Base-by-base conservation (phyloP, 306 rosid genomes). In the Glycine tomentella region DNA sequence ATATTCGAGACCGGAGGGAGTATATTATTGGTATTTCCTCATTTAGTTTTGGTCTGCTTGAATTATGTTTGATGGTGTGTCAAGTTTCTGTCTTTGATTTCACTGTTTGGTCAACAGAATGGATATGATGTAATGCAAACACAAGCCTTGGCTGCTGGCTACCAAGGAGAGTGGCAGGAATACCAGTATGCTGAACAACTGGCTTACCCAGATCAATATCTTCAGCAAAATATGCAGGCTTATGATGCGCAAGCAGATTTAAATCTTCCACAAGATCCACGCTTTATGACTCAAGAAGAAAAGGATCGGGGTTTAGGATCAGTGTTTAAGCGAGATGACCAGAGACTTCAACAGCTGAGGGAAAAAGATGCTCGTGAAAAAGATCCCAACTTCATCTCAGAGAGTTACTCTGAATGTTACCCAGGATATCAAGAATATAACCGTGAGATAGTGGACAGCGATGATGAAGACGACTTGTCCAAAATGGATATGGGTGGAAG, bases 401-500 rank as follows among this genome's bases (percentile, higher is more conserved):
- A 95, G 87, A 95, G 98, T 78, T 95, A 95, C 88, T 95, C 99
- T 53, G 99, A 95, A 90, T 95, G 99, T 78, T 95, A 95, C 81
- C 99, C 98, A 5, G 99, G 99, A n/a, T 95, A 95, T 80, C 99
- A 95, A 85, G 99, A 95, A 84, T 95, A 95, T 80, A 91, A 95
- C 86, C 98, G 98, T 6, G 99, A 95, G 89, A 61, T 93, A 11
- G 98, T 95, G 61, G 98, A 93, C 74, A 95, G 98, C 17, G 99
- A 95, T 3, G 98, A 93, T 57, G 99, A 95, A 88, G 99, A 82
- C 77, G 99, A 95, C 94, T 85, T 95, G 81, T 91, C 99, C 44
- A 95, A 95, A 89, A 95, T 95, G 99, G 99, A 95, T 72, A 95
- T 93, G 98, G 99, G 99, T 25, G 99, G 99, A 87, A 93, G 99